Evolutionary conservation across 768 basidiomycete species (phyloP), one percentile per base, ranked within the genome.

Genomic region (Lactifluus hygrophoroides): DNA sequence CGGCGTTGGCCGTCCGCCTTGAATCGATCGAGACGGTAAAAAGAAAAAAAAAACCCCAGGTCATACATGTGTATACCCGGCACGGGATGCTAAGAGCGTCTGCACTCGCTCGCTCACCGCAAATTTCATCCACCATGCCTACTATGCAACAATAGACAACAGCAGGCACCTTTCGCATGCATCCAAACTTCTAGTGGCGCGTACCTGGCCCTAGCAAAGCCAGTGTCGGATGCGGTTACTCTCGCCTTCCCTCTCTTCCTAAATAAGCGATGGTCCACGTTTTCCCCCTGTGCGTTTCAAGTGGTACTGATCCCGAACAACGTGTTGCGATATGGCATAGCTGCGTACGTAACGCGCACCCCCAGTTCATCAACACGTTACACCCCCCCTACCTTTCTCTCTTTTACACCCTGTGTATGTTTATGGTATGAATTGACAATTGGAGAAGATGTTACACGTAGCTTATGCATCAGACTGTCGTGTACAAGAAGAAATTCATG

Each of bases 301-400:
- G 61, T 91, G 90, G 90, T 78, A 85, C 67, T n/a, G n/a, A n/a
- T n/a, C n/a, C 73, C 76, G 37, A 82, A 89, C 67, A 85, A 86
- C 42, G 73, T 91, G n/a, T n/a, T 52, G 89, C 88, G n/a, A 76
- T 91, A 69, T 92, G 90, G 90, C 88, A 92, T 66, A 91, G 91
- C 70, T 77, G 89, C 69, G 86, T 87, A 62, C 38, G 78, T 68
- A 19, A n/a, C n/a, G n/a, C n/a, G n/a, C n/a, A n/a, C n/a, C n/a
- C n/a, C n/a, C n/a, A n/a, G n/a, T n/a, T n/a, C n/a, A n/a, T n/a
- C n/a, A n/a, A n/a, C n/a, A n/a, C n/a, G n/a, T n/a, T n/a, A n/a
- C n/a, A n/a, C n/a, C n/a, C n/a, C n/a, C n/a, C n/a, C n/a, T n/a
- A n/a, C n/a, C n/a, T n/a, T n/a, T n/a, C n/a, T n/a, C n/a, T n/a